These are phyloP conservation scores for Fragilariopsis cylindrus DNA, from an alignment of 108 stramenopile genomes.

Conservation along the genomic window DNA sequence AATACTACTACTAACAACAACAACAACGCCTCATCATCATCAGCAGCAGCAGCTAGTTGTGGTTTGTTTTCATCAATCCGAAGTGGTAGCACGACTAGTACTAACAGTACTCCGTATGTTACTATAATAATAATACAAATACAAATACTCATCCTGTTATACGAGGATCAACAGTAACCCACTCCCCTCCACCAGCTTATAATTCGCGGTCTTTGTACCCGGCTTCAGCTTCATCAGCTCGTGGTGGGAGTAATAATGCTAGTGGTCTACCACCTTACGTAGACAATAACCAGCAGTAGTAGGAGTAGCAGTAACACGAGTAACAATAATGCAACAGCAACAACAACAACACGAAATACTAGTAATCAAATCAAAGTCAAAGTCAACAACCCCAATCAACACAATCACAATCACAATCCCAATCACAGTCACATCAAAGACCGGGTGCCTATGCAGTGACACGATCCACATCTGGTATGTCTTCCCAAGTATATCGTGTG, in stretches of 20 bases:
- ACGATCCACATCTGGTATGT: constrained; percentile 25
- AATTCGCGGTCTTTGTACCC: too few species aligned
- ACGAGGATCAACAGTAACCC: too few species aligned
- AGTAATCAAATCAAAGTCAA: neutral
- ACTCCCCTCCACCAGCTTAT: too few species aligned
- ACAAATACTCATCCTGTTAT: too few species aligned
- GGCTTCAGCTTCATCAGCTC: too few species aligned
- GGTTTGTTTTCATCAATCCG: neutral
- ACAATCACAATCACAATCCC: neutral
- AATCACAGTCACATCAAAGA: neutral
- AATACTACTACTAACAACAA: too few species aligned
- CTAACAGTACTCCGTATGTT: too few species aligned
- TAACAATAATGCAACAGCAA: neutral
- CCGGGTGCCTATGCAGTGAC: constrained; percentile 11
- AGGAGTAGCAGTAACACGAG: neutral
- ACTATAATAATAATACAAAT: too few species aligned
- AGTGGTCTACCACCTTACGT: too few species aligned
- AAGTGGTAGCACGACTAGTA: too few species aligned
- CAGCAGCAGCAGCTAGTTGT: neutral
- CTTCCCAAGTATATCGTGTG: constrained; percentile 59
- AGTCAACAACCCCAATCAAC: neutral
- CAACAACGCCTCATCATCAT: neutral
- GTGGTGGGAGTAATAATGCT: too few species aligned
- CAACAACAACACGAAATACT: neutral
- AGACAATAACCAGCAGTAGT: neutral